Evolutionary conservation across 2,329 filamentous ascomycete species (phyloP), one percentile per base, ranked within the genome.

Genomic region (Trichoderma sp.): DNA sequence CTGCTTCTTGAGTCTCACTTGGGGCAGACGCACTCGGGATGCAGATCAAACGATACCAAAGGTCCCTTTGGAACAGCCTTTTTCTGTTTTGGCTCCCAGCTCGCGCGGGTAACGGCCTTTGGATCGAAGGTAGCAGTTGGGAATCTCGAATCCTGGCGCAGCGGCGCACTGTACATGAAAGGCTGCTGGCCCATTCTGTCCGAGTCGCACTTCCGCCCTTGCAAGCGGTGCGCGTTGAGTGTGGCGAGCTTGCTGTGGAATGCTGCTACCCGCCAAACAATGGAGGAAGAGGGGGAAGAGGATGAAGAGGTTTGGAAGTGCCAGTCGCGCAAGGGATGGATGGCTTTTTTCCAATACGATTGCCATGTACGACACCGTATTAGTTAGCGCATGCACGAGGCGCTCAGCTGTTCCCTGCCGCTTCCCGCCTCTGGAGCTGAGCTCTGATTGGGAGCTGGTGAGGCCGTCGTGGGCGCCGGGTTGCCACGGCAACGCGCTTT

Each of bases 21-120:
- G n/a, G 37, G 27, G n/a, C 15, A 27, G 19, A 81, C 88, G 75
- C 84, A 93, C 90, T 97, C 93, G 1, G 94, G 93, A 78, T 97
- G 94, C 68, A 87, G 86, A 78, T 96, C 95, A 83, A 97, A 91
- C 69, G 90, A 86, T 70, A 97, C 81, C 71, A 96, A 81, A 13
- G 93, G 93, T 0, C 93, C 93, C 64, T 91, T 84, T 53, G 84
- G 86, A 83, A 91, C 90, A 50, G 87, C 84, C 74, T 85, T 89
- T 29, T 80, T 83, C 48, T 86, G 82, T 64, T 87, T 86, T 13
- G 87, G 86, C 74, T 88, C 82, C 83, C 87, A 92, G 80, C 91
- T 94, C 70, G 92, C 91, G 76, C 93, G 86, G 25, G 93, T 94
- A 58, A 93, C 86, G 69, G 92, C 91, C 78, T 94, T 96, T 58